These are phyloP conservation scores for Colletotrichum theobromicola DNA, from an alignment of 2,329 filamentous ascomycete genomes.

Conservation along the genomic window DNA sequence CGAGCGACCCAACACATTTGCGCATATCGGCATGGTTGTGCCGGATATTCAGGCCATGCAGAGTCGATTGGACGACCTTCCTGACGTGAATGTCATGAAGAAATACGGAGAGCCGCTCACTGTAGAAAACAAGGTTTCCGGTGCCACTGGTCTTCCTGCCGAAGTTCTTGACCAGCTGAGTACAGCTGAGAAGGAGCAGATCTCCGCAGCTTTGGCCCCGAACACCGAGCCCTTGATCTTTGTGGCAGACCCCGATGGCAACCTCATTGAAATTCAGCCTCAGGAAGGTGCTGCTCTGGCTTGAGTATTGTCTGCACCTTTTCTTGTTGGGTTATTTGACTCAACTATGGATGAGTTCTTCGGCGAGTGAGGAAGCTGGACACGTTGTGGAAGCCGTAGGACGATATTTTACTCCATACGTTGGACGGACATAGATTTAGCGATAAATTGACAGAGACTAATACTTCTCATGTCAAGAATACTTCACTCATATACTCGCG, in stretches of 20 bases:
- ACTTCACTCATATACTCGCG: no score
- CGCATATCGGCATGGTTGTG: slow-evolving; percentile 40
- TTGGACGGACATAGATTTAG: neutral
- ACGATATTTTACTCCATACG: neutral
- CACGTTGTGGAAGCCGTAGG: neutral
- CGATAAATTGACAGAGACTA: neutral
- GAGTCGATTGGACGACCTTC: slow-evolving; percentile 24
- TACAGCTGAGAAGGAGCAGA: neutral
- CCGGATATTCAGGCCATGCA: slow-evolving; percentile 33
- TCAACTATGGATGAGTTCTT: neutral
- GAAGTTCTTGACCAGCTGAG: slow-evolving; percentile 20
- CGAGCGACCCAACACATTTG: slow-evolving; percentile 32
- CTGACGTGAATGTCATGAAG: slow-evolving; percentile 31
- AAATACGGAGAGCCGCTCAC: slow-evolving; percentile 23
- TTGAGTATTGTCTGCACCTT: neutral
- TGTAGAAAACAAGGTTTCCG: slow-evolving; percentile 9
- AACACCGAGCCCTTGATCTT: slow-evolving; percentile 23
- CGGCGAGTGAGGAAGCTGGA: neutral
- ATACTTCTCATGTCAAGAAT: neutral
- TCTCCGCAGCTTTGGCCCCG: slow-evolving; percentile 12
- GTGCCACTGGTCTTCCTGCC: neutral
- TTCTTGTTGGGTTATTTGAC: neutral
- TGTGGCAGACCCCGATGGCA: slow-evolving; percentile 29
- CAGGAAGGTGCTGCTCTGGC: slow-evolving; percentile 1
- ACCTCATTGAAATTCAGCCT: slow-evolving; percentile 29